Evolutionary conservation across 805 yeast species (phyloP), one percentile per base, ranked within the genome.

Genomic region (Ogataea siamensis): DNA sequence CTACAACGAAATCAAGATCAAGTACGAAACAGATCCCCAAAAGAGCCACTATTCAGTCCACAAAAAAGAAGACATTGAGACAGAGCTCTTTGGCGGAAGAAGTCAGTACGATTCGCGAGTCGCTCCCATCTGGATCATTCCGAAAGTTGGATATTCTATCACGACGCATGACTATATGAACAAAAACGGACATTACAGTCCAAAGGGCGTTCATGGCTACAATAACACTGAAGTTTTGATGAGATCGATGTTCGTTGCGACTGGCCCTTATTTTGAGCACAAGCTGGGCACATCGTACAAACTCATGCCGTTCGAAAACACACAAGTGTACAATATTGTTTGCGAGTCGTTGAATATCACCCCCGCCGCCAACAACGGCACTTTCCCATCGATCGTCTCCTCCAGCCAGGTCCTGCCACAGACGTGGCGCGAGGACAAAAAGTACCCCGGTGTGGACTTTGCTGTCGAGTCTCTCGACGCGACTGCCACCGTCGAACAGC

Each of bases 41-140:
- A 52, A 47, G 8, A 51, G 51, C 1, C 57, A 64, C 39, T 83
- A 69, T 58, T 51, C 63, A 4, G 66, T 83, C 3, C 82, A 68
- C 54, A 51, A 60, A 29, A 68, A 69, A 15, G 83, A 80, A 18
- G 79, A 81, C 15, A 58, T 87, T 16, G 70, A 74, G 0, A 43
- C 50, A 10, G 73, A 73, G 31, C 73, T 78, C 71, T 83, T 81
- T 58, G 86, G 86, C 11, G 71, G 70, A 1, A 14, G 66, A 61
- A 30, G 47, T 43, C 13, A 51, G 34, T 83, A 69, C 54, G 66
- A 72, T 40, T 67, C 76, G 32, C 70, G 96, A 43, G 66, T 87
- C 14, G 94, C 96, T 0, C 95, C 95, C 1, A 60, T 89, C 19
- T 86, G 96, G 91, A 57, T 89, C 3, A 67, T 89, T 2, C 96